phyloP scores from a whole-genome alignment of 257 asterid species.

The Coffea canephora region DNA sequence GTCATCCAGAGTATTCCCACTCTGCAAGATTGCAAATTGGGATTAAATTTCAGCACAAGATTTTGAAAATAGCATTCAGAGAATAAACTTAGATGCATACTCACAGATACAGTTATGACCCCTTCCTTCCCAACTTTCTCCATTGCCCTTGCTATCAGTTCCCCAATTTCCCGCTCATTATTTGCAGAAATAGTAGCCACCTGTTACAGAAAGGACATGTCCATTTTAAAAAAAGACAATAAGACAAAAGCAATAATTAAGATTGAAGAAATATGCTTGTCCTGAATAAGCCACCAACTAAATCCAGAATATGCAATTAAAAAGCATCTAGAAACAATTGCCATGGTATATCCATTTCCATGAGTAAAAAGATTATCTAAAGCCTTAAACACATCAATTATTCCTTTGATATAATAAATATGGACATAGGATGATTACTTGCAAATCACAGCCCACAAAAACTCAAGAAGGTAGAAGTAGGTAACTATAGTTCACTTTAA shows the following conservation, averaged over 20 bases:
- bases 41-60: conserved; percentile 9
- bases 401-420: too few relatives aligned
- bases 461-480: not conserved
- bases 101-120: conserved; percentile 73
- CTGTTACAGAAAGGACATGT: conserved; percentile 34
- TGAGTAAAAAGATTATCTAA: not conserved
- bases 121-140: conserved; percentile 98
- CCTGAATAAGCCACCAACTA: not conserved
- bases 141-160: conserved; percentile 81
- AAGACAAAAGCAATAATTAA: not conserved
- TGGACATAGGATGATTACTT: not conserved
- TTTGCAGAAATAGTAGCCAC: conserved; percentile 91
- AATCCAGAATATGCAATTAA: not conserved
- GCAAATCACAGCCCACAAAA: not conserved
- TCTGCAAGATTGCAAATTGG: conserved; percentile 40
- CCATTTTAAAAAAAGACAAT: not conserved
- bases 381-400: not conserved
- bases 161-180: conserved; percentile 88
- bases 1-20: conserved; percentile 76
- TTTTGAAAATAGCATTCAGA: conserved; percentile 4
- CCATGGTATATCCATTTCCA: not conserved
- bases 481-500: not conserved
- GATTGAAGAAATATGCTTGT: not conserved
- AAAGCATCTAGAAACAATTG: not conserved
- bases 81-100: conserved; percentile 28